These are phyloP conservation scores for Trypanosoma lewisi DNA, from an alignment of 208 protist species.

Conservation along the genomic window DNA sequence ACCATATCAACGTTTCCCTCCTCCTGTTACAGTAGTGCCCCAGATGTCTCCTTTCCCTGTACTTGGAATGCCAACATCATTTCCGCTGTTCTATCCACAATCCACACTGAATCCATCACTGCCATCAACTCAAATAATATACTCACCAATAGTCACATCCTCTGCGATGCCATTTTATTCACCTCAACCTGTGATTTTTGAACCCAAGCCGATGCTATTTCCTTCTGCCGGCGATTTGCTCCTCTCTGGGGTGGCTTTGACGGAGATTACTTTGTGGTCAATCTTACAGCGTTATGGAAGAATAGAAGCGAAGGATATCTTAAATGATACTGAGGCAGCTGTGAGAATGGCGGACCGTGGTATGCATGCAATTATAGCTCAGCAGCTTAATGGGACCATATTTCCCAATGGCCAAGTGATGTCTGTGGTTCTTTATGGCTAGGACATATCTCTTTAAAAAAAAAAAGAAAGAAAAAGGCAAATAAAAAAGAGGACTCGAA, in stretches of 20 bases:
- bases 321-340: conserved; percentile 46
- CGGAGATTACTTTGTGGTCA: conserved; percentile 51
- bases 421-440: conserved; percentile 64
- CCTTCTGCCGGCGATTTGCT: conserved; percentile 74
- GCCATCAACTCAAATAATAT: conserved; percentile 26
- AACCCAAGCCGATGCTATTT: conserved; percentile 30
- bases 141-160: conserved; percentile 24
- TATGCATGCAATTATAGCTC: conserved; percentile 56
- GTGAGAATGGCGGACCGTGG: conserved; percentile 57
- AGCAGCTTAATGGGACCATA: conserved; percentile 72
- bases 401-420: conserved; percentile 79
- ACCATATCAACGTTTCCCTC: conserved; percentile 30
- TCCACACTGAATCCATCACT: conserved; percentile 10
- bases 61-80: conserved; percentile 41
- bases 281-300: conserved; percentile 68
- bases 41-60: conserved; percentile 46
- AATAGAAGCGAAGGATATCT: conserved; percentile 45
- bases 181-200: conserved; percentile 21
- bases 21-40: conserved; percentile 37
- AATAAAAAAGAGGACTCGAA: conserved; percentile 2
- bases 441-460: conserved; percentile 19
- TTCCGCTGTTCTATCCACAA: conserved; percentile 56
- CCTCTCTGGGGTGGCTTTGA: conserved; percentile 54
- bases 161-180: conserved; percentile 21
- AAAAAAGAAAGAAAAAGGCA: conserved; percentile 4